Percentiles rank a stretch among this genome's conserved stretches.
These are phyloP conservation scores for Monilinia fructicola DNA, from an alignment of 2,329 filamentous ascomycete genomes.

Conservation along the genomic window DNA sequence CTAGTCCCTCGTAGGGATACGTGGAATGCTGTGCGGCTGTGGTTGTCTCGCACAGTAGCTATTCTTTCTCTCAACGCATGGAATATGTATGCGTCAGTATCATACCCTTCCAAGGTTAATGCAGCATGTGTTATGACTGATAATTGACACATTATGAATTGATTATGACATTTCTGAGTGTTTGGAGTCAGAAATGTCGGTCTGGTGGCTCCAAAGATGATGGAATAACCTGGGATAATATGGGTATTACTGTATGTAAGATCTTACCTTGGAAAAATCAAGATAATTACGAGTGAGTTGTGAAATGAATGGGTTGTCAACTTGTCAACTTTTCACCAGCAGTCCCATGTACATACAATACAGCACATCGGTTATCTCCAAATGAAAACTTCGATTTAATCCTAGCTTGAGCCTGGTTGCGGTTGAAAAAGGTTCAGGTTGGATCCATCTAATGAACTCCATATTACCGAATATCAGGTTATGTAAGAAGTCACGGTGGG, in stretches of 20 bases:
- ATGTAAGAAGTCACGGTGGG: background rate
- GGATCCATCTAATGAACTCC: background rate
- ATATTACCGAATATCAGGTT: conserved; percentile 5
- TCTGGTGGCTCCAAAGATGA: background rate
- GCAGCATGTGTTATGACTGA: too few species aligned
- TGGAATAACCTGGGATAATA: background rate
- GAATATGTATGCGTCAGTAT: too few species aligned
- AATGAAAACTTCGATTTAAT: background rate
- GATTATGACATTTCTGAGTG: background rate
- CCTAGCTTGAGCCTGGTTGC: background rate
- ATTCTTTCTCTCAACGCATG: too few species aligned
- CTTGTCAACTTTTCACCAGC: background rate
- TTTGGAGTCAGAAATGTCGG: background rate
- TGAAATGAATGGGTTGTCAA: background rate
- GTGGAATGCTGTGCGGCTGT: background rate
- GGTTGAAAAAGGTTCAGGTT: background rate
- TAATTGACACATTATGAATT: too few species aligned
- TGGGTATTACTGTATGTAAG: background rate
- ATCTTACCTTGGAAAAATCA: background rate
- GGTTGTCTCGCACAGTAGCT: too few species aligned
- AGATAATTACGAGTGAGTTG: background rate
- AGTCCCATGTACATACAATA: too few species aligned
- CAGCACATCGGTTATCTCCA: background rate
- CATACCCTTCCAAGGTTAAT: too few species aligned
- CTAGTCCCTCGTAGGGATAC: background rate